Evolutionary conservation across 2,329 filamentous ascomycete species (phyloP), one percentile per base, ranked within the genome.

Genomic region (Pseudogymnoascus sp.): DNA sequence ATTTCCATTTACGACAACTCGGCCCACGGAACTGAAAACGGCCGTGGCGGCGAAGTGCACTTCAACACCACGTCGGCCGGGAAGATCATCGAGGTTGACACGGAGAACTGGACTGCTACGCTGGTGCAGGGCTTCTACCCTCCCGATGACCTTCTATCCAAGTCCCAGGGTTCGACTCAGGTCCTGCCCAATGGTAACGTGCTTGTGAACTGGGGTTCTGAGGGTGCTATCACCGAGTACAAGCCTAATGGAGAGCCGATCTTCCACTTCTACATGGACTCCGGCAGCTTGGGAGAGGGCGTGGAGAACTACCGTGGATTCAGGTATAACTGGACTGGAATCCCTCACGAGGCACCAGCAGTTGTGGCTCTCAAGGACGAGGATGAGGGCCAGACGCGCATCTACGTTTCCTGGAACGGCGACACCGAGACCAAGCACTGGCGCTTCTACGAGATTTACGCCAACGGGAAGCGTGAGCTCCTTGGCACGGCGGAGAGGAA

Each of bases 341-440:
- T 70, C 5, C 71, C 74, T 0, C 67, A 65, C 12, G 74, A 74
- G 57, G 67, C 67, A 1, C 74, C 74, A 1, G 71, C 73, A 0
- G 69, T 75, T 14, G 69, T 73, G 5, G 75, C 75, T 3, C 71
- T 71, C 41, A 62, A 62, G 7, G 62, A 65, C 9, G 69, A 68
- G 16, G 71, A 72, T 3, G 63, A 68, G 6, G 66, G 67, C 1
- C 66, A 64, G 20, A 71, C 68, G 7, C 74, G 70, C 63, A 71
- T 73, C 7, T 85, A 80, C 68, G 80, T 82, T 2, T 82, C 78
- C 4, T 81, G 79, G 79, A 81, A 81, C 61, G 79, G 79, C 4
- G 78, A 78, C 57, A 81, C 78, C 0, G 74, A 77, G 66, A 77
- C 76, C 0, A 70, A 66, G 2, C 39, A 61, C 3, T 81, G 82